Conservation (phyloP, 345 rosid genomes). For the Bruguiera gymnorhiza region DNA sequence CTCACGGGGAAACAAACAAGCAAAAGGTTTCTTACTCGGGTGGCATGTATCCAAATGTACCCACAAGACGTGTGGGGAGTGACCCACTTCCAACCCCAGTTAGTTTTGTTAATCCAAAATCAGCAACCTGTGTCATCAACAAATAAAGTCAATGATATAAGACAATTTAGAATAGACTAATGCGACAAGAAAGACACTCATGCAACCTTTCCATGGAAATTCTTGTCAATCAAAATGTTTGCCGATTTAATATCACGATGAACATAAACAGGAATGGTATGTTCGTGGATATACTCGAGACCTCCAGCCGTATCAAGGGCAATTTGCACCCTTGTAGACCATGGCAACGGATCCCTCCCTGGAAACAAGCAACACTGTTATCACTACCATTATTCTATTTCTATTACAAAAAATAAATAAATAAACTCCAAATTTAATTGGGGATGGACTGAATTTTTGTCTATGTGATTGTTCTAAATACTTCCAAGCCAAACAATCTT, state of each 20-base stretch:
- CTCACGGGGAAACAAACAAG: not conserved
- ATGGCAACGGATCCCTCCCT: constrained; percentile 74
- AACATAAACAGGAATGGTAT: constrained; percentile 94
- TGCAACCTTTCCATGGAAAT: constrained; percentile 75
- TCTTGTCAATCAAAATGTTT: constrained; percentile 86
- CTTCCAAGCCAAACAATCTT: no score
- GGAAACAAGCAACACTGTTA: constrained; percentile 23
- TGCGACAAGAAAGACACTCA: constrained; percentile 5
- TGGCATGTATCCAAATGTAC: constrained; percentile 99
- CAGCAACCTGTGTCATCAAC: constrained; percentile 66
- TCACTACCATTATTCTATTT: constrained; percentile 7
- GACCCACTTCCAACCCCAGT: constrained; percentile 78
- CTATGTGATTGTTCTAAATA: no score
- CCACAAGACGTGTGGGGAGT: constrained; percentile 70
- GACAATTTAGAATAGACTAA: constrained; percentile 8
- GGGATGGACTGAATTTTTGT: no score
- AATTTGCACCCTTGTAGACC: constrained; percentile 87
- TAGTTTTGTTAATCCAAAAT: constrained; percentile 87
- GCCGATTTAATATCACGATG: constrained; percentile 97
- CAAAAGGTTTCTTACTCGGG: constrained; percentile 64
- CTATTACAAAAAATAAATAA: not conserved
- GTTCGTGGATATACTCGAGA: constrained; percentile 95
- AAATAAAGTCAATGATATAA: constrained; percentile 6
- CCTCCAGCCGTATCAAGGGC: constrained; percentile 99
- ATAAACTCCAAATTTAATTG: no score